These are phyloP conservation scores for Trypanosoma rangeli DNA, from an alignment of 208 protist species.

Conservation along the genomic window DNA sequence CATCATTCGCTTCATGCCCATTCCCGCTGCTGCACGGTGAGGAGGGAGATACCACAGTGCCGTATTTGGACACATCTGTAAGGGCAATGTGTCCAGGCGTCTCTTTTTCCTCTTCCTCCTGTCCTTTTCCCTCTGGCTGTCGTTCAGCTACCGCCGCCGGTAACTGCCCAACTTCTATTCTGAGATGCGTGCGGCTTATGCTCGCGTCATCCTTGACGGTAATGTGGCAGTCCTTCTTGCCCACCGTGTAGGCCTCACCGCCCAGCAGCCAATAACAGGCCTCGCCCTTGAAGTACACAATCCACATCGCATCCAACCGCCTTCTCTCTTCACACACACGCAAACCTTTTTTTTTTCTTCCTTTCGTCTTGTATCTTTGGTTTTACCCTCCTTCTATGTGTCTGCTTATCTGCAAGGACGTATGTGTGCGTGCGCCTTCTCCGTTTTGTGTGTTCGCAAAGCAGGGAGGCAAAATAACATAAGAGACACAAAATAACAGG, in stretches of 20 bases:
- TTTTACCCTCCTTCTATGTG: no score
- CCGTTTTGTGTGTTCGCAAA: no score
- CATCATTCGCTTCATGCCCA: constrained; percentile 6
- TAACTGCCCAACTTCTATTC: constrained; percentile 36
- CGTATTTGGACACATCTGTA: constrained; percentile 77
- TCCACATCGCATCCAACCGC: constrained; percentile 58
- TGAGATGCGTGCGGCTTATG: constrained; percentile 80
- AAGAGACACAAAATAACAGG: no score
- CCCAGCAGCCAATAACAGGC: constrained; percentile 66
- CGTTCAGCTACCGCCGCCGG: neutral
- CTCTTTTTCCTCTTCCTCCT: constrained; percentile 6
- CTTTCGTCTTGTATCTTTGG: no score
- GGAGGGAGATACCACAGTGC: constrained; percentile 39
- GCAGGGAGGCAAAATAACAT: no score
- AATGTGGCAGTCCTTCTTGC: constrained; percentile 68
- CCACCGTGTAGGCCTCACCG: constrained; percentile 55
- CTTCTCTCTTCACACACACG: neutral
- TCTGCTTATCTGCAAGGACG: no score
- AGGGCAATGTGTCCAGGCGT: constrained; percentile 40
- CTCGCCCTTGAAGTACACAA: constrained; percentile 63
- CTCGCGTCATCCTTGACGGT: constrained; percentile 65
- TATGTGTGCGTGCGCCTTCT: no score
- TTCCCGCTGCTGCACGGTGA: neutral
- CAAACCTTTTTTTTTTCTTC: no score
- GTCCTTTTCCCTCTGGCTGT: neutral